Conservation (phyloP, 768 basidiomycete species). For the Chalciporus sphaerocephalus region DNA sequence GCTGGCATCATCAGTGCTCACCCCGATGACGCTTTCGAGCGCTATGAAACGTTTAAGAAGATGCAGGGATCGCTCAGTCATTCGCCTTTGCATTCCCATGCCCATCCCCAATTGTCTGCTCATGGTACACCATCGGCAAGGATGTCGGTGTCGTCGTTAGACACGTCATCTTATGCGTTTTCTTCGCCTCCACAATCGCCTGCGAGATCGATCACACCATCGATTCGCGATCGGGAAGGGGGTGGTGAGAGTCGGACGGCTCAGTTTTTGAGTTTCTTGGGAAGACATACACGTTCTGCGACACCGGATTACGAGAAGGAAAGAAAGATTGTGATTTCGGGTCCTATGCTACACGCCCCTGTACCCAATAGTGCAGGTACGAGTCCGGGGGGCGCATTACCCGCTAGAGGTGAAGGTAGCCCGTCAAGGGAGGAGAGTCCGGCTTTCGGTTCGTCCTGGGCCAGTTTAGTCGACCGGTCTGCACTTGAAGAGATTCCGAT, state of each 20-base stretch:
- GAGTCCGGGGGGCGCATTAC: background rate
- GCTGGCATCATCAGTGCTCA: constrained; percentile 16
- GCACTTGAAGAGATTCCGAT: constrained; percentile 77
- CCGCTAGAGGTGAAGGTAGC: constrained; percentile 1
- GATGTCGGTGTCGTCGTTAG: constrained; percentile 61
- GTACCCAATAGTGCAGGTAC: constrained; percentile 16
- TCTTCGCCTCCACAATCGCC: constrained; percentile 43
- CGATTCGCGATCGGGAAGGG: constrained; percentile 26
- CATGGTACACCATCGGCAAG: constrained; percentile 19
- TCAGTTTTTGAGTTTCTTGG: constrained; percentile 58
- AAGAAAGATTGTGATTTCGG: constrained; percentile 57
- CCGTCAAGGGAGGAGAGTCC: constrained; percentile 48
- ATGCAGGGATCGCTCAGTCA: constrained; percentile 31
- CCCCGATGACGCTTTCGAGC: constrained; percentile 82
- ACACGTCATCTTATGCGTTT: constrained; percentile 32
- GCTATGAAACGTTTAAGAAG: constrained; percentile 81
- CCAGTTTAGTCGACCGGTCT: constrained; percentile 81
- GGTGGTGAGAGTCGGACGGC: constrained; percentile 39
- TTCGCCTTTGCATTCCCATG: constrained; percentile 6
- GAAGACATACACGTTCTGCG: constrained; percentile 40
- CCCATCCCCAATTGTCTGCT: too few species aligned
- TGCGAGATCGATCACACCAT: constrained; percentile 28
- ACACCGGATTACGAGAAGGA: constrained; percentile 50
- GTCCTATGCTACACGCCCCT: constrained; percentile 48
- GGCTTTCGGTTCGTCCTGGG: constrained; percentile 79